phyloP scores from a whole-genome alignment of 306 rosid genomes.

The Glycyrrhiza uralensis region DNA sequence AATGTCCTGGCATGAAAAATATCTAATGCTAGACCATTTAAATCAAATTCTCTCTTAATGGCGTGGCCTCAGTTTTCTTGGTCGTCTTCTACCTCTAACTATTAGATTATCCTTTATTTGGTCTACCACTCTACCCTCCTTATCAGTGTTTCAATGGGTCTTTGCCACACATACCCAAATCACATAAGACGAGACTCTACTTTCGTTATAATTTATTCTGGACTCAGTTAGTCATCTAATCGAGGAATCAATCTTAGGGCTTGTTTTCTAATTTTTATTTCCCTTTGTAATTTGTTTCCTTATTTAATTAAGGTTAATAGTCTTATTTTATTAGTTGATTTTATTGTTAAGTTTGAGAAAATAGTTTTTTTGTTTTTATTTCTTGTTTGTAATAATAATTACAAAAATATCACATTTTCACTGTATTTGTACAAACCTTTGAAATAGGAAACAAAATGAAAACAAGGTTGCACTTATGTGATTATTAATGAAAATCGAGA shows the following conservation, averaged over 20 bases:
- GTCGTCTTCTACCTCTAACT: neutral
- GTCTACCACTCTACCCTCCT: neutral
- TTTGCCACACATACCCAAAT: neutral
- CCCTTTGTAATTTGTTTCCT: neutral
- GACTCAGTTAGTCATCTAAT: neutral
- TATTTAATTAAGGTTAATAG: neutral
- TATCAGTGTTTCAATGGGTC: neutral
- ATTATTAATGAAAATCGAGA: neutral
- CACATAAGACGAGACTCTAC: neutral
- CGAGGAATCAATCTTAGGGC: constrained; percentile 1
- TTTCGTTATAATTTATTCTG: neutral
- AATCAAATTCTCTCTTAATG: neutral
- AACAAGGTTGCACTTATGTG: neutral
- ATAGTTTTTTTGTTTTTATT: neutral
- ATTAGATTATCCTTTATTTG: neutral
- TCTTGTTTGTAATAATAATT: neutral
- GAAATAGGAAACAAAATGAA: neutral
- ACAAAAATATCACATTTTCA: neutral
- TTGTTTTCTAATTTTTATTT: neutral
- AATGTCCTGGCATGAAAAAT: neutral
- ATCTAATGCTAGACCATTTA: neutral
- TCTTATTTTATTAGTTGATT: neutral
- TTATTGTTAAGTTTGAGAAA: neutral
- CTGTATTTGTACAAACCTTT: neutral
- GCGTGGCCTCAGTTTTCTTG: neutral